Conservation (phyloP, 2,329 filamentous ascomycete genomes). For the Clonostachys byssicola region DNA sequence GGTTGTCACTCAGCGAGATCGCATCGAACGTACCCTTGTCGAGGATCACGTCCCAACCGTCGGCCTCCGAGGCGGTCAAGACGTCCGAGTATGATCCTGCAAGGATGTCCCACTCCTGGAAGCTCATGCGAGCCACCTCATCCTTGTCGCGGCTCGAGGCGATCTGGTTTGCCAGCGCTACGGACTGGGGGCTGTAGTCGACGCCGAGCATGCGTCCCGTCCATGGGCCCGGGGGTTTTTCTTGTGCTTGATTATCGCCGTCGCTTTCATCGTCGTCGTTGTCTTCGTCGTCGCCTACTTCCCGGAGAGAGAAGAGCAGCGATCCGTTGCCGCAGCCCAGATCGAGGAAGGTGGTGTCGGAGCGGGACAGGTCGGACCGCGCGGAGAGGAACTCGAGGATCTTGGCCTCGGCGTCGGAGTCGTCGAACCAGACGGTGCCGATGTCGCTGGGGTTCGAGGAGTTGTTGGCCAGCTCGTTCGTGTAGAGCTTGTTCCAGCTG, state of each 20-base stretch:
- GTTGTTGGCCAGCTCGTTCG: conserved; percentile 67
- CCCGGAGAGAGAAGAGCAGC: conserved; percentile 76
- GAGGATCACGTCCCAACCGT: conserved; percentile 84
- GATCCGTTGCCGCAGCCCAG: conserved; percentile 93
- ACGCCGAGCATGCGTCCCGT: conserved; percentile 72
- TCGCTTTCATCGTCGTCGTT: not conserved
- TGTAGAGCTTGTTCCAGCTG: conserved; percentile 76
- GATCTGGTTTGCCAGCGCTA: conserved; percentile 69
- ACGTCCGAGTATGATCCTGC: conserved; percentile 28
- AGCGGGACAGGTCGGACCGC: conserved; percentile 7
- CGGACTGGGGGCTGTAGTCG: conserved; percentile 76
- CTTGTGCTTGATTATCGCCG: not conserved
- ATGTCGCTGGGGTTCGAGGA: conserved; percentile 69
- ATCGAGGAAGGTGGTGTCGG: conserved; percentile 66
- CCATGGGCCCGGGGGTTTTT: conserved; percentile 54
- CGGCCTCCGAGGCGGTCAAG: conserved; percentile 15
- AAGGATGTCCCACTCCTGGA: conserved; percentile 62
- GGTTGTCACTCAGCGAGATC: conserved; percentile 67
- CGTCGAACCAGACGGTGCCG: conserved; percentile 95
- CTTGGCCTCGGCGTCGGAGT: conserved; percentile 81
- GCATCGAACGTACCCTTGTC: conserved; percentile 99
- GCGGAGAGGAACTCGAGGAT: conserved; percentile 64
- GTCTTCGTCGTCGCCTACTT: conserved; percentile 21
- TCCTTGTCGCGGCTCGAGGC: conserved; percentile 5
- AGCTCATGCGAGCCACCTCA: conserved; percentile 25